These are phyloP conservation scores for Trichoderma reesei DNA, from an alignment of 495 filamentous ascomycete species.

Conservation along the genomic window DNA sequence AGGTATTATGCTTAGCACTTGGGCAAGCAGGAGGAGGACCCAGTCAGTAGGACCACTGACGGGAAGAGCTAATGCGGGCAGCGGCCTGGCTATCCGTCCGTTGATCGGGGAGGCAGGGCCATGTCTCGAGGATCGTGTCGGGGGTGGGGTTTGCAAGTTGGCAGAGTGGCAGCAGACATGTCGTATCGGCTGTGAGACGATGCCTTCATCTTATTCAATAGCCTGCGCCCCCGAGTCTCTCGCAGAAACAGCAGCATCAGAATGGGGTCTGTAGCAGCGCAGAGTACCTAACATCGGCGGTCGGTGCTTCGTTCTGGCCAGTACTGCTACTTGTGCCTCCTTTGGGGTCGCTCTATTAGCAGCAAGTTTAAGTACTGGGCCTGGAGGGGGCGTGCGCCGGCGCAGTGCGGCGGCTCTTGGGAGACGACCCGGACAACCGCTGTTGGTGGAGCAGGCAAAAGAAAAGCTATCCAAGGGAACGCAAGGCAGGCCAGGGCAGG, in stretches of 20 bases:
- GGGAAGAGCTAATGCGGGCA: neutral
- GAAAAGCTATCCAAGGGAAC: neutral
- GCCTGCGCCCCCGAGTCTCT: too few relatives aligned
- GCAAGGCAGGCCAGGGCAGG: neutral
- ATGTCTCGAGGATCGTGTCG: neutral
- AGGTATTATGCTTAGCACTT: too few relatives aligned
- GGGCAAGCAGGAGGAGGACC: neutral
- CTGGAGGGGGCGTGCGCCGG: neutral
- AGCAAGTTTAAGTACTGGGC: neutral
- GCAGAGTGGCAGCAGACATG: conserved; percentile 4
- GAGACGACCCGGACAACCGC: neutral
- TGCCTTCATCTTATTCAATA: neutral
- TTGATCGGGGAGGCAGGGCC: conserved; percentile 2
- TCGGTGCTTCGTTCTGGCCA: neutral
- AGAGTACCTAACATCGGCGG: neutral
- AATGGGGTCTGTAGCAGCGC: neutral
- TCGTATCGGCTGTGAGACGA: conserved; percentile 8
- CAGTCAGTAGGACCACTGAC: neutral
- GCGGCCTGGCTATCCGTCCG: conserved; percentile 7
- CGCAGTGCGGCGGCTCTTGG: neutral
- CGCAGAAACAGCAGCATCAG: too few relatives aligned
- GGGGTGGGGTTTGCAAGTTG: neutral
- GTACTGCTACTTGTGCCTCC: neutral
- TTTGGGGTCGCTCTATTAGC: neutral
- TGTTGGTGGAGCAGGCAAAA: neutral